Evolutionary conservation across 768 basidiomycete species (phyloP).

Genomic region (Pilatotrama ljubarskyi): DNA sequence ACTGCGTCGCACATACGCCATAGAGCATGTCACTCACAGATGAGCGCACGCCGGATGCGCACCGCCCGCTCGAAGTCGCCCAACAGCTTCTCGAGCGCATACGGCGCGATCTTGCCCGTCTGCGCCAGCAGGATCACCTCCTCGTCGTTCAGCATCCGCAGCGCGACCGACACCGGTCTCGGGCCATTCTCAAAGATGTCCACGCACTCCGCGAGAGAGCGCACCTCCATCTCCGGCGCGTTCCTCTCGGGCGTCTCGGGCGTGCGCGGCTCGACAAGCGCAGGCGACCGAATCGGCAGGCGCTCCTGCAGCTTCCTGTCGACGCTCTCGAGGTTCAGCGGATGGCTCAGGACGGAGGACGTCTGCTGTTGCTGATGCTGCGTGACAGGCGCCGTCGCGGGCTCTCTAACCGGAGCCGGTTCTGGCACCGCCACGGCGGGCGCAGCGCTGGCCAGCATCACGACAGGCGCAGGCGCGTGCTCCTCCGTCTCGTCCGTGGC

Average conservation of each 20-base stretch:
- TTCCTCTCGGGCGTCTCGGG: slow-evolving; percentile 20
- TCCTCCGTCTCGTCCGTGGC: slow-evolving; percentile 18
- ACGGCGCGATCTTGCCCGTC: slow-evolving; percentile 92
- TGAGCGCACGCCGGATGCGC: slow-evolving; percentile 78
- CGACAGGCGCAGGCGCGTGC: slow-evolving; percentile 16
- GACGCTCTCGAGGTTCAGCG: slow-evolving; percentile 58
- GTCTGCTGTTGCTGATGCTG: not conserved
- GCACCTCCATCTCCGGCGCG: slow-evolving; percentile 24
- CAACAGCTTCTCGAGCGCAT: slow-evolving; percentile 94
- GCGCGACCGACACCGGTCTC: slow-evolving; percentile 53
- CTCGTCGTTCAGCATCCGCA: slow-evolving; percentile 79
- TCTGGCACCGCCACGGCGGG: slow-evolving; percentile 16
- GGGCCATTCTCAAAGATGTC: slow-evolving; percentile 78
- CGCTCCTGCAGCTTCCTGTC: slow-evolving; percentile 50
- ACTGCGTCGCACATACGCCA: not conserved
- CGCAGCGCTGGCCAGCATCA: slow-evolving; percentile 22
- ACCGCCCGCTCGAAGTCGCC: slow-evolving; percentile 89
- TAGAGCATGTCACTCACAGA: slow-evolving; percentile 61
- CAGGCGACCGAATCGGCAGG: slow-evolving; percentile 26
- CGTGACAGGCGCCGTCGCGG: slow-evolving; percentile 11
- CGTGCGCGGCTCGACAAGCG: slow-evolving; percentile 26
- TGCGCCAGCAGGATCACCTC: slow-evolving; percentile 88
- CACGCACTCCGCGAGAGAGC: slow-evolving; percentile 76
- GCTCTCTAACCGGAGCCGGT: slow-evolving; percentile 7
- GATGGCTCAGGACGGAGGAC: slow-evolving; percentile 27